phyloP scores from a whole-genome alignment of 495 filamentous ascomycete genomes.

The Bacidia gigantensis region DNA sequence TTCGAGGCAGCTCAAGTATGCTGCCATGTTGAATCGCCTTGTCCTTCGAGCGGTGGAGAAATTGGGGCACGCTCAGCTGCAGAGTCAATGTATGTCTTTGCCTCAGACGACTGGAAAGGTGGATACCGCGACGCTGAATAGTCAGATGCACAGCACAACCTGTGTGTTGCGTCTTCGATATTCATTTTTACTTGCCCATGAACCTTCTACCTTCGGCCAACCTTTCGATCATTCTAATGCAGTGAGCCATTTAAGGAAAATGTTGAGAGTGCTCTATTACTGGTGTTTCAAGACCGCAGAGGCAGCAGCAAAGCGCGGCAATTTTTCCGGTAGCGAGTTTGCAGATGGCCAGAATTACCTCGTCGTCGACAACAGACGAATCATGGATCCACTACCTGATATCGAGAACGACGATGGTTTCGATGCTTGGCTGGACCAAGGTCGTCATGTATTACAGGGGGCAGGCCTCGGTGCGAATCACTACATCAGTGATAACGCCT shows the following conservation, averaged over 20 bases:
- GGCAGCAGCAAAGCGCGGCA: background rate
- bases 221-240: background rate
- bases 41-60: background rate
- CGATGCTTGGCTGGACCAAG: background rate
- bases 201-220: background rate
- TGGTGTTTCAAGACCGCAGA: background rate
- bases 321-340: background rate
- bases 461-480: background rate
- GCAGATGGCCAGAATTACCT: background rate
- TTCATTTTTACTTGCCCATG: slow-evolving; percentile 1
- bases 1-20: background rate
- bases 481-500: background rate
- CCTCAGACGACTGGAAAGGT: background rate
- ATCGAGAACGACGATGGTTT: slow-evolving; percentile 1
- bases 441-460: background rate
- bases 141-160: background rate
- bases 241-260: background rate
- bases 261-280: background rate
- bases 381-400: background rate
- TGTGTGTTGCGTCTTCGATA: slow-evolving; percentile 1
- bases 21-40: slow-evolving; percentile 4
- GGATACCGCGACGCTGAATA: background rate
- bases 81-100: background rate
- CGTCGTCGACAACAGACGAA: background rate
- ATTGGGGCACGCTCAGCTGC: background rate